Evolutionary conservation across 768 basidiomycete species (phyloP).

Genomic region (Collybiopsis luxurians): DNA sequence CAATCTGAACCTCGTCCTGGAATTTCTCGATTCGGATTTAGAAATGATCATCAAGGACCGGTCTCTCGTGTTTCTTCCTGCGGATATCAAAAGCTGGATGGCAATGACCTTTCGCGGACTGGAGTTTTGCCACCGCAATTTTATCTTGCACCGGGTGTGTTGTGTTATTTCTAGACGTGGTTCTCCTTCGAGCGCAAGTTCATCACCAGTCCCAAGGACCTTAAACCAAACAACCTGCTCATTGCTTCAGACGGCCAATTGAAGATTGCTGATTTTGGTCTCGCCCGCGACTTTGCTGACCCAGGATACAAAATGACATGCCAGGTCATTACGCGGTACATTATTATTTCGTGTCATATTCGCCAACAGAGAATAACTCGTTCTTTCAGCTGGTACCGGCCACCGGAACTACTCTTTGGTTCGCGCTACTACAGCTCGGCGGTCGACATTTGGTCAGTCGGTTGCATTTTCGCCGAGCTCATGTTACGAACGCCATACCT

Average conservation of each 20-base stretch:
- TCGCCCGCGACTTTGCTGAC: constrained; percentile 94
- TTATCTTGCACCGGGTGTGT: constrained; percentile 83
- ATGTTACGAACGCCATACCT: constrained; percentile 96
- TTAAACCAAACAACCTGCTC: constrained; percentile 98
- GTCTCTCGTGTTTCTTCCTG: constrained; percentile 86
- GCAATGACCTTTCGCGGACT: constrained; percentile 96
- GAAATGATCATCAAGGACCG: constrained; percentile 97
- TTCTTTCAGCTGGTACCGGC: constrained; percentile 82
- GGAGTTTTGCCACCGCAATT: constrained; percentile 98
- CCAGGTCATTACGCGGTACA: constrained; percentile 95
- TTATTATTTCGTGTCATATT: background rate
- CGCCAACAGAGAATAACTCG: background rate
- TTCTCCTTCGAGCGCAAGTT: background rate
- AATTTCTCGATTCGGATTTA: constrained; percentile 94
- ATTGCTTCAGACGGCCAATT: constrained; percentile 88
- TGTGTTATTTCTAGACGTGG: constrained; percentile 14
- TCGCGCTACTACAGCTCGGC: constrained; percentile 87
- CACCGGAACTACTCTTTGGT: constrained; percentile 92
- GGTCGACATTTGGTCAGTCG: constrained; percentile 97
- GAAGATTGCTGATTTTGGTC: constrained; percentile 98
- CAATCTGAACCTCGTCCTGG: constrained; percentile 95
- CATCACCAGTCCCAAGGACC: constrained; percentile 55
- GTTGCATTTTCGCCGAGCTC: constrained; percentile 96
- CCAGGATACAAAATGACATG: constrained; percentile 96
- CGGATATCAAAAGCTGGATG: constrained; percentile 99